Percentiles rank a stretch among this genome's conserved stretches.
These are phyloP conservation scores for Tulasnella calospora DNA, from an alignment of 768 basidiomycete species.

Conservation along the genomic window DNA sequence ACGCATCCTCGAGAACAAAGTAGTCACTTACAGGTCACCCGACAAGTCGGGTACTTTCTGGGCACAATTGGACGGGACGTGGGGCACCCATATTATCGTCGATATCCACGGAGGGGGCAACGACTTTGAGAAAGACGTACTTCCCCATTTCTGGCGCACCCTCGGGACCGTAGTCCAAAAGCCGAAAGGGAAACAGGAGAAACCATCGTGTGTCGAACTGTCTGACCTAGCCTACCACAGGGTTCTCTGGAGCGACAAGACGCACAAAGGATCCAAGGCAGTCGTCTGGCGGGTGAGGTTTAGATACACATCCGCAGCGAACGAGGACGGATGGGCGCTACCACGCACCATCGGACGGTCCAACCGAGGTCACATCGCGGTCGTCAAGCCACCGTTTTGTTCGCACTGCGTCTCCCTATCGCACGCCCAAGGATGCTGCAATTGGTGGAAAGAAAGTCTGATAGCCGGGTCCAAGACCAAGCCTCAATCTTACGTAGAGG, in stretches of 20 bases:
- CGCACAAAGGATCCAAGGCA: no score
- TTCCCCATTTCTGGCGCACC: neutral
- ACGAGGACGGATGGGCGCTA: neutral
- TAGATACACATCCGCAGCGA: neutral
- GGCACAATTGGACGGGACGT: neutral
- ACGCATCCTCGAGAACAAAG: no score
- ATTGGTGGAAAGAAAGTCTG: neutral
- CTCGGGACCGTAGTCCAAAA: neutral
- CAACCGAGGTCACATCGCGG: neutral
- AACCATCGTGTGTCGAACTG: no score
- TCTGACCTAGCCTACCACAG: no score
- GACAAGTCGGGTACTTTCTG: no score
- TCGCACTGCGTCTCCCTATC: neutral
- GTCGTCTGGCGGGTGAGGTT: no score
- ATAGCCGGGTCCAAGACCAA: neutral
- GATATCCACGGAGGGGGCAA: neutral
- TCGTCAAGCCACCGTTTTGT: neutral
- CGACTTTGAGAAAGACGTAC: neutral
- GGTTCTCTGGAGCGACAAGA: no score
- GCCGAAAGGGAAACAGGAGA: neutral
- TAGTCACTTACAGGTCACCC: no score
- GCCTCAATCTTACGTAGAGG: neutral
- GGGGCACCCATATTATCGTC: neutral
- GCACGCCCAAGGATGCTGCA: neutral
- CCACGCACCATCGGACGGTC: neutral